Conservation (phyloP, 352 stramenopile species). For the Thraustochytrium sp. region DNA sequence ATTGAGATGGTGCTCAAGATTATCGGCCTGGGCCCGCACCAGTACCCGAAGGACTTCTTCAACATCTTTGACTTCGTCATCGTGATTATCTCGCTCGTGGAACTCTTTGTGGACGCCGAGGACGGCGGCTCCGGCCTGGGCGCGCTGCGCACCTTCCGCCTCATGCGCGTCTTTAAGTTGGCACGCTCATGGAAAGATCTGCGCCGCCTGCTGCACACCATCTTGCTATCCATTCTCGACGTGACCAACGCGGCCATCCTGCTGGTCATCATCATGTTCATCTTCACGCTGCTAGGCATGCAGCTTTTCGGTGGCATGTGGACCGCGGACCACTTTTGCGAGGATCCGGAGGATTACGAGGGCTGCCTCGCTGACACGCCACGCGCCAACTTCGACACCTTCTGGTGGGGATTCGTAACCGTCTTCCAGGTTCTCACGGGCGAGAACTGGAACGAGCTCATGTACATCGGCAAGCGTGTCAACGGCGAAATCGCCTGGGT, state of each 20-base stretch:
- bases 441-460: slow-evolving; percentile 79
- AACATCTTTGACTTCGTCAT: slow-evolving; percentile 66
- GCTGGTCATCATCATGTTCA: slow-evolving; percentile 67
- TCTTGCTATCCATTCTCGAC: slow-evolving; percentile 78
- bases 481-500: slow-evolving; percentile 42
- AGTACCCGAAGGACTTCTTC: slow-evolving; percentile 62
- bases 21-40: slow-evolving; percentile 63
- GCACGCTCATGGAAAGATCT: slow-evolving; percentile 81
- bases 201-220: slow-evolving; percentile 79
- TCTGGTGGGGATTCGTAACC: slow-evolving; percentile 68
- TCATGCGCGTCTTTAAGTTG: slow-evolving; percentile 72
- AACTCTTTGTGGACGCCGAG: slow-evolving; percentile 5
- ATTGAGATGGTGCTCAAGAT: slow-evolving; percentile 71
- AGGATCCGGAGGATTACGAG: slow-evolving; percentile 39
- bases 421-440: slow-evolving; percentile 83
- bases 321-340: slow-evolving; percentile 42
- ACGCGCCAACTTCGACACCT: slow-evolving; percentile 74
- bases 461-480: slow-evolving; percentile 69
- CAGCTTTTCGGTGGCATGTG: slow-evolving; percentile 52
- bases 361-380: slow-evolving; percentile 45
- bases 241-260: slow-evolving; percentile 87
- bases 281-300: slow-evolving; percentile 53
- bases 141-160: slow-evolving; percentile 51
- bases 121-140: slow-evolving; percentile 41
- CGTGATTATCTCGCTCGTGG: slow-evolving; percentile 50